A percentile compares a stretch with the other conserved stretches of the same genome.
Evolutionary conservation across 2,329 filamentous ascomycete genomes (phyloP).

Genomic region (Emmonsia crescens): DNA sequence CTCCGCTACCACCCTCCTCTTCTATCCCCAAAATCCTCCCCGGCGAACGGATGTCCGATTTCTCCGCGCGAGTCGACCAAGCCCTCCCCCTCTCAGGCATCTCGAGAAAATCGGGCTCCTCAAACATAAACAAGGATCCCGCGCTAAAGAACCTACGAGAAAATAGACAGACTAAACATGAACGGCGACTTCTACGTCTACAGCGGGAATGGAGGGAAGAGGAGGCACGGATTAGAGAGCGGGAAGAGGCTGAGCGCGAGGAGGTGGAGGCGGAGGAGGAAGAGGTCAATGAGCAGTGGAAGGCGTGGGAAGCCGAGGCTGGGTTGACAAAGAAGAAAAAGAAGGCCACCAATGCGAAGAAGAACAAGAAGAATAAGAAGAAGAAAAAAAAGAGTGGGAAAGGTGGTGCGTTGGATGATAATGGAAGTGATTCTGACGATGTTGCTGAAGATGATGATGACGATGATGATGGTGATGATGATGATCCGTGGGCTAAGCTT

Average conservation of each 20-base stretch:
- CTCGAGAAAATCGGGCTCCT: conserved; percentile 44
- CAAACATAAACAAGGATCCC: conserved; percentile 10
- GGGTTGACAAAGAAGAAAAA: conserved; percentile 42
- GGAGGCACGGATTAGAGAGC: conserved; percentile 49
- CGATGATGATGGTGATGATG: conserved; percentile 25
- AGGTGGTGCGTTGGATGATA: conserved; percentile 44
- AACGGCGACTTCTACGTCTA: conserved; percentile 60
- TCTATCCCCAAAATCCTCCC: conserved; percentile 61
- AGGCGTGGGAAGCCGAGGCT: conserved; percentile 48
- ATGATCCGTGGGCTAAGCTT: conserved; percentile 67
- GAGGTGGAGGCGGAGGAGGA: conserved; percentile 51
- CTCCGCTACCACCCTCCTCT: background rate
- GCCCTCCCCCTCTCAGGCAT: conserved; percentile 67
- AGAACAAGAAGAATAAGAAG: conserved; percentile 55
- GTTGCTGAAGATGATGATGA: conserved; percentile 32
- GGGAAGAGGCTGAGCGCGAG: conserved; percentile 67
- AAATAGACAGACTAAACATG: conserved; percentile 65
- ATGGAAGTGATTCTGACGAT: conserved; percentile 30
- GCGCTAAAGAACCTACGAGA: conserved; percentile 31
- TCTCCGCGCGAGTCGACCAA: conserved; percentile 70
- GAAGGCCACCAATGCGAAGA: conserved; percentile 52
- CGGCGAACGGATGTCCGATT: conserved; percentile 73
- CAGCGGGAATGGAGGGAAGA: conserved; percentile 49
- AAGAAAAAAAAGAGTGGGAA: conserved; percentile 50
- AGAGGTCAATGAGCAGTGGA: conserved; percentile 54